phyloP scores from a whole-genome alignment of 1,139 yeast genomes.

The Candida pseudocylindracea region DNA sequence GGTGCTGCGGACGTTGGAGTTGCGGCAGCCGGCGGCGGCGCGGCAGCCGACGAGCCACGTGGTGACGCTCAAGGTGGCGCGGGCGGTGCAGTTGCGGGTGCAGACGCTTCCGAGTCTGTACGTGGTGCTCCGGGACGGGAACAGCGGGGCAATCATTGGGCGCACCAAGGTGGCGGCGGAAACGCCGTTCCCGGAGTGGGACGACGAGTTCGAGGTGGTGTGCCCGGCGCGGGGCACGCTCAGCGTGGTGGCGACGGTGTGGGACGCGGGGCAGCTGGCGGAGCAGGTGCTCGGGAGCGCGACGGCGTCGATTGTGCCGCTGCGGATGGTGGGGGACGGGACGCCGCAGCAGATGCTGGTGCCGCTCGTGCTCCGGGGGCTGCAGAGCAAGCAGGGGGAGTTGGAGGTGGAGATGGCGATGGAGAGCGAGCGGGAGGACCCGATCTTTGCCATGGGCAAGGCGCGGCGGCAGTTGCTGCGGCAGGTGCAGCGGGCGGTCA shows the following conservation, averaged over 20 bases:
- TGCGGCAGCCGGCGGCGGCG: no score
- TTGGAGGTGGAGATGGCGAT: slow-evolving; percentile 42
- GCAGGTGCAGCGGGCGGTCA: slow-evolving; percentile 39
- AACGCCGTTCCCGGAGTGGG: slow-evolving; percentile 51
- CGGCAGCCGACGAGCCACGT: slow-evolving; percentile 22
- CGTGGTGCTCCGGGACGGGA: slow-evolving; percentile 44
- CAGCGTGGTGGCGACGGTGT: slow-evolving; percentile 37
- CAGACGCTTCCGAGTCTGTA: slow-evolving; percentile 38
- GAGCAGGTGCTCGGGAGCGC: slow-evolving; percentile 58
- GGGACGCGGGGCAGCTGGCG: slow-evolving; percentile 41
- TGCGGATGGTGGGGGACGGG: slow-evolving; percentile 44
- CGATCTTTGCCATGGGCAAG: slow-evolving; percentile 58
- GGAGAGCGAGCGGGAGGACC: slow-evolving; percentile 61
- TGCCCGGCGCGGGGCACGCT: slow-evolving; percentile 15
- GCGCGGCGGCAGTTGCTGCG: slow-evolving; percentile 44
- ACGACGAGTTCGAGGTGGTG: slow-evolving; percentile 61
- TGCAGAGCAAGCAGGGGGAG: slow-evolving; percentile 37
- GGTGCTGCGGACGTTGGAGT: no score
- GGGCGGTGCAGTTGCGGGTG: slow-evolving; percentile 44
- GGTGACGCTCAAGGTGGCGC: slow-evolving; percentile 41
- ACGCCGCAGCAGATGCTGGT: slow-evolving; percentile 37
- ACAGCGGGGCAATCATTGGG: slow-evolving; percentile 34
- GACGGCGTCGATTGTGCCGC: slow-evolving; percentile 38
- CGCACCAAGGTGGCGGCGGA: slow-evolving; percentile 23
- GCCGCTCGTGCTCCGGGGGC: slow-evolving; percentile 12